Conservation (phyloP, 257 asterid genomes). For the Solanum appendiculatum region DNA sequence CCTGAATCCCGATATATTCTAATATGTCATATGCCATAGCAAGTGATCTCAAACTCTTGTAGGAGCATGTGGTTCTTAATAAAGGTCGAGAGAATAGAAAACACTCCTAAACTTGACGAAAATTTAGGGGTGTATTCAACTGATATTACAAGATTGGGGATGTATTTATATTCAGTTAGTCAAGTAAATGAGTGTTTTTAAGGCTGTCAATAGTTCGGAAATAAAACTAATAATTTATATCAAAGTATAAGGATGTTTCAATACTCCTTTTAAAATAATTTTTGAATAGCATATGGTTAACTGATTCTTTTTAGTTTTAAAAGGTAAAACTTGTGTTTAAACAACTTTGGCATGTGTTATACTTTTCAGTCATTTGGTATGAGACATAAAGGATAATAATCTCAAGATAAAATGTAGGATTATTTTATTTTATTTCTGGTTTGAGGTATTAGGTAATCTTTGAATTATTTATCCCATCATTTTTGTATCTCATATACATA, state of each 20-base stretch:
- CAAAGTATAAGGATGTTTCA: no score
- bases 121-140: not conserved
- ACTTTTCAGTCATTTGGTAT: no score
- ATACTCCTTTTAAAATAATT: no score
- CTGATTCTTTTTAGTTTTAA: not conserved
- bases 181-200: no score
- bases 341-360: not conserved
- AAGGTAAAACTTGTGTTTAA: not conserved
- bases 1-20: no score
- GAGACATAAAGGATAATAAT: not conserved
- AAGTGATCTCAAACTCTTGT: not conserved
- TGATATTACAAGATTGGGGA: rapidly evolving
- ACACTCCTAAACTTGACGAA: rapidly evolving
- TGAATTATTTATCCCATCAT: not conserved
- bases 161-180: not conserved
- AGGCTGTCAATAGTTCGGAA: rapidly evolving
- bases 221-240: not conserved
- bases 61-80: no score
- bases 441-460: no score
- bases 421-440: no score
- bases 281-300: not conserved
- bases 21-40: not conserved
- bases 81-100: not conserved
- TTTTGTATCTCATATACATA: no score
- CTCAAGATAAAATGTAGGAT: not conserved